phyloP scores from a whole-genome alignment of 2,329 filamentous ascomycete species.

The Fusarium sp. region DNA sequence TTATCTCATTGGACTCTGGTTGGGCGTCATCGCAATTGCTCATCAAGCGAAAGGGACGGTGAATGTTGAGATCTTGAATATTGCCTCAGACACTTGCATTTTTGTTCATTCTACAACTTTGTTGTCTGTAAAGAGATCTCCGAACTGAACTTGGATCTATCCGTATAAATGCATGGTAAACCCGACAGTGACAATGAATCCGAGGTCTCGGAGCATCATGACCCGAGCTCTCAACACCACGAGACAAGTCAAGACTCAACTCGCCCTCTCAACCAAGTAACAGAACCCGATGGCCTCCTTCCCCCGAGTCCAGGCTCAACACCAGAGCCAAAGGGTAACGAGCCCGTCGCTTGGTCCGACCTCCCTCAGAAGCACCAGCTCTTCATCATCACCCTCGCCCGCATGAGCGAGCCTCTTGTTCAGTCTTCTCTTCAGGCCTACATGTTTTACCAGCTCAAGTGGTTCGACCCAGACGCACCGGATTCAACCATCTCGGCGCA shows the following conservation, averaged over 20 bases:
- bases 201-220: constrained; percentile 11
- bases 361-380: constrained; percentile 84
- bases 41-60: background rate
- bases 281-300: background rate
- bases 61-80: background rate
- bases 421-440: constrained; percentile 82
- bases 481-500: constrained; percentile 79
- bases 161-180: constrained; percentile 38
- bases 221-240: constrained; percentile 2
- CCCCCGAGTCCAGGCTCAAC: background rate
- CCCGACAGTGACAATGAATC: constrained; percentile 29
- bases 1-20: constrained; percentile 22
- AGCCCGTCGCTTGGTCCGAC: constrained; percentile 67
- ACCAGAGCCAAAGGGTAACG: constrained; percentile 16
- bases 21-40: background rate
- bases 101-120: background rate
- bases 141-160: background rate
- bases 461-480: constrained; percentile 69
- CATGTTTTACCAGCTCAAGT: constrained; percentile 90
- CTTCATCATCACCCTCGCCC: constrained; percentile 79
- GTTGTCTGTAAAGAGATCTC: background rate
- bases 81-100: background rate
- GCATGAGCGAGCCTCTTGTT: constrained; percentile 84
- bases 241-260: background rate
- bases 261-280: background rate